Base-by-base conservation (phyloP, 495 filamentous ascomycete genomes). In the Xylaria sp. region DNA sequence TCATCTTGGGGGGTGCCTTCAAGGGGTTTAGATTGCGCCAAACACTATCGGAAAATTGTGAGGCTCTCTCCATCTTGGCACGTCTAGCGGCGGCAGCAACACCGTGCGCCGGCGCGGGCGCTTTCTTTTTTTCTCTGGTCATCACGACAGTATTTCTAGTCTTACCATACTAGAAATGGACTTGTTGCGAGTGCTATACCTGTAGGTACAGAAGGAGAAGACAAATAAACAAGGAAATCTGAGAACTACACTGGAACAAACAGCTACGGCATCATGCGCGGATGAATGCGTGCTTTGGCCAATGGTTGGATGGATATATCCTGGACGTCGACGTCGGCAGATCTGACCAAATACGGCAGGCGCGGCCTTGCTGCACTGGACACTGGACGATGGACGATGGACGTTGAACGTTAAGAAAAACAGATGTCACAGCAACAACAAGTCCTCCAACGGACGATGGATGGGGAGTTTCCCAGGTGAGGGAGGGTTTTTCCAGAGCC, bases 1-100 rank as follows among this genome's bases (percentile, higher is more conserved):
- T 87, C 59, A 82, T 78, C 58, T 79, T 86, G 17, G 80, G 69
- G 50, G 77, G 64, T 52, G 69, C 74, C 68, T 79, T 79, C n/a
- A 78, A 61, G 0, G 77, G 69, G 37, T 79, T 79, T 17, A 79
- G 67, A 43, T 40, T 57, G 37, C 73, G 71, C 76, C 75, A 79
- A 29, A 69, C 58, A 50, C 63, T 35, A 72, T 74, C 72, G 40
- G 35, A 35, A 33, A 67, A 73, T 1, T 77, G 71, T 19, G 68
- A 24, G 48, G 71, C 72, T 53, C 71, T 76, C 50, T 77, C 74
- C 59, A 76, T 37, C 69, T 76, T 79, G 48, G 71, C 67, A 55
- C 76, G 75, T 31, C 77, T 72, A 43, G 61, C 68, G 31, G 70
- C 37, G 24, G 72, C 73, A n/a, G 50, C 71, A 9, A 75, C 57